Percentiles rank a stretch among this genome's conserved stretches.
phyloP scores from a whole-genome alignment of 805 yeast species.

The Wickerhamomyces bovis region DNA sequence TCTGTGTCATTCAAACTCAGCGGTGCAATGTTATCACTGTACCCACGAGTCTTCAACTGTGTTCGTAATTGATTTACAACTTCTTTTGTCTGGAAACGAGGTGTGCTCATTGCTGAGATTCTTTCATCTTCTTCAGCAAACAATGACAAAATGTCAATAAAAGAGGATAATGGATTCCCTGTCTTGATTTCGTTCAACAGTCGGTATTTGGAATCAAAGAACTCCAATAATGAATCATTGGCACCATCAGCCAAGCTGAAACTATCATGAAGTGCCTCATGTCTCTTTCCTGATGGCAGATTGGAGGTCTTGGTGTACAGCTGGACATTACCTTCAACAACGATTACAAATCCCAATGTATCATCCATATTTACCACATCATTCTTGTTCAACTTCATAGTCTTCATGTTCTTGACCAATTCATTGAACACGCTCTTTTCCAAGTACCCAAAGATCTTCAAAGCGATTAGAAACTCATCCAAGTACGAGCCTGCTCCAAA shows the following conservation, averaged over 20 bases:
- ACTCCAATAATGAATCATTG: constrained; percentile 26
- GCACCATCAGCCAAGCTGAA: constrained; percentile 17
- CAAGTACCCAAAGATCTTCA: constrained; percentile 88
- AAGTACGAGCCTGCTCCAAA: constrained; percentile 57
- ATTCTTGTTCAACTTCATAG: constrained; percentile 71
- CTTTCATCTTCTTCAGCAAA: constrained; percentile 43
- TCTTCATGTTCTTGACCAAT: constrained; percentile 84
- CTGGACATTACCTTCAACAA: constrained; percentile 85
- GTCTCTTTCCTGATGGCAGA: not conserved
- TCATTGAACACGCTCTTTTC: constrained; percentile 91
- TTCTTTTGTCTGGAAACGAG: not conserved
- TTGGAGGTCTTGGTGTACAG: constrained; percentile 52
- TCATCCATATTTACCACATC: constrained; percentile 73
- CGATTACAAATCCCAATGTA: constrained; percentile 80
- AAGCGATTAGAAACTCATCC: constrained; percentile 86
- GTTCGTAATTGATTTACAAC: not conserved
- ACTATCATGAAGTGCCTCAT: constrained; percentile 22
- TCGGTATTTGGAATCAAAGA: constrained; percentile 62
- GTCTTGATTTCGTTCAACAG: constrained; percentile 72
- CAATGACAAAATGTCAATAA: constrained; percentile 71
- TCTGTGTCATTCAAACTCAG: constrained; percentile 12
- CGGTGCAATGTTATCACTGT: constrained; percentile 14
- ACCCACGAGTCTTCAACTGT: not conserved
- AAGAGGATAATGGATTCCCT: constrained; percentile 81
- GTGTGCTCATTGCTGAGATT: constrained; percentile 2